Conservation (phyloP, 371 early-diverging fungal genomes). For the Saksenaea vasiformis region DNA sequence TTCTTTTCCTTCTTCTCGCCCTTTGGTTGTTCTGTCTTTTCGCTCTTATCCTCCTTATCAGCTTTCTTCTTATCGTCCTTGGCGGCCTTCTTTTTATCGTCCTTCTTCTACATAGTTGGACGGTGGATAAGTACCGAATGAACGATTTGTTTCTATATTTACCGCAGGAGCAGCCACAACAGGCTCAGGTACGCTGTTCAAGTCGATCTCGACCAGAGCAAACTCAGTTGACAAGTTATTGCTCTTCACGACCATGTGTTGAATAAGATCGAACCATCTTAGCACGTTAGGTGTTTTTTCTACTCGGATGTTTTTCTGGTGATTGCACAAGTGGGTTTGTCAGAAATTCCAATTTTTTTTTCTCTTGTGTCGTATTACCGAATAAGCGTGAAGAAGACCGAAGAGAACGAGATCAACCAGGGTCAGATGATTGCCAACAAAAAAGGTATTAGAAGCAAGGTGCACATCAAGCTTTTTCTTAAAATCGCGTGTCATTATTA, state of each 20-base stretch:
- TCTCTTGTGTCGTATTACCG: conserved; percentile 43
- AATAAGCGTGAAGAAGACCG: conserved; percentile 62
- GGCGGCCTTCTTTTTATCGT: conserved; percentile 32
- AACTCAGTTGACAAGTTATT: conserved; percentile 54
- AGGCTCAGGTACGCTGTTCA: conserved; percentile 55
- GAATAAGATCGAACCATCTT: conserved; percentile 81
- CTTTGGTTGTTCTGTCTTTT: conserved; percentile 52
- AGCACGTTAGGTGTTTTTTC: conserved; percentile 56
- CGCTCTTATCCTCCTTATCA: conserved; percentile 28
- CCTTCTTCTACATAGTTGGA: conserved; percentile 26
- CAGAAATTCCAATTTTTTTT: conserved; percentile 23
- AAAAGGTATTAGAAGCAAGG: conserved; percentile 62
- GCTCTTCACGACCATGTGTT: conserved; percentile 56
- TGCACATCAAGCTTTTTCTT: conserved; percentile 67
- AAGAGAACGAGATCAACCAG: conserved; percentile 76
- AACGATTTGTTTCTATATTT: conserved; percentile 16
- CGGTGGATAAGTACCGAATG: not conserved
- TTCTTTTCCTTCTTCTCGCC: conserved; percentile 68
- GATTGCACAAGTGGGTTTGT: not conserved
- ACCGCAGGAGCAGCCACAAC: conserved; percentile 40
- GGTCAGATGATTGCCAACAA: conserved; percentile 65
- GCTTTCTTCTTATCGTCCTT: conserved; percentile 31
- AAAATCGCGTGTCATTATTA: not conserved
- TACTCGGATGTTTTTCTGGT: conserved; percentile 46
- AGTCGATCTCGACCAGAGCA: conserved; percentile 56